Evolutionary conservation across 768 basidiomycete genomes (phyloP).

Genomic region (Trametes gibbosa): DNA sequence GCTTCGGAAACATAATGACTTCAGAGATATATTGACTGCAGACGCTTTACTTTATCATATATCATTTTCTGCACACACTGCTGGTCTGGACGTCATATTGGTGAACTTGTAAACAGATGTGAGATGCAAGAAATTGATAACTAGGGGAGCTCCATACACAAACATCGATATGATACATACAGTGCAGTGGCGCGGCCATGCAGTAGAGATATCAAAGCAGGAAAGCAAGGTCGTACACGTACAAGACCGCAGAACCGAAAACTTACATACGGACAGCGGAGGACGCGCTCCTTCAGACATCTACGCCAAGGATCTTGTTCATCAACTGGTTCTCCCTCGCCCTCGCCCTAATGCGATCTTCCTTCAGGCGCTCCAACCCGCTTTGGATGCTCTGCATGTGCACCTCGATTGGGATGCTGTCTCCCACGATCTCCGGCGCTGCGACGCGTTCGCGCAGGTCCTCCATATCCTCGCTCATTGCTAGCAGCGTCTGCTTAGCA

Average conservation of each 20-base stretch:
- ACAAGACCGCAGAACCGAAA: neutral
- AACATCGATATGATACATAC: neutral
- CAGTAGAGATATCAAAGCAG: too few relatives aligned
- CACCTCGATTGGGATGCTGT: slow-evolving; percentile 65
- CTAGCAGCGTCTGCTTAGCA: slow-evolving; percentile 56
- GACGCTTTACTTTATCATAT: too few relatives aligned
- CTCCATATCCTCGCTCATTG: slow-evolving; percentile 73
- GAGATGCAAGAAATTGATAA: neutral
- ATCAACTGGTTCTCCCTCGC: slow-evolving; percentile 40
- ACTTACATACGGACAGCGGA: too few relatives aligned
- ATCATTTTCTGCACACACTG: too few relatives aligned
- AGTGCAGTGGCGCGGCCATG: too few relatives aligned
- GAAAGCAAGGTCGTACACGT: neutral
- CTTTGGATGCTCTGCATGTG: slow-evolving; percentile 70
- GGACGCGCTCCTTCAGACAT: neutral
- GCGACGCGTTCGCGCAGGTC: slow-evolving; percentile 72
- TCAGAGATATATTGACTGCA: too few relatives aligned
- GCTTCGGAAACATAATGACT: too few relatives aligned
- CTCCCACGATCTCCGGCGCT: slow-evolving; percentile 58
- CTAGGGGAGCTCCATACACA: neutral
- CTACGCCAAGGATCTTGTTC: slow-evolving; percentile 23
- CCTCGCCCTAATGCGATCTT: slow-evolving; percentile 52
- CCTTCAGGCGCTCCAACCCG: slow-evolving; percentile 61
- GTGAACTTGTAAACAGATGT: too few relatives aligned
- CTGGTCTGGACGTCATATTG: too few relatives aligned